Conservation (phyloP, 805 yeast genomes). For the Blastobotrys attinorum region DNA sequence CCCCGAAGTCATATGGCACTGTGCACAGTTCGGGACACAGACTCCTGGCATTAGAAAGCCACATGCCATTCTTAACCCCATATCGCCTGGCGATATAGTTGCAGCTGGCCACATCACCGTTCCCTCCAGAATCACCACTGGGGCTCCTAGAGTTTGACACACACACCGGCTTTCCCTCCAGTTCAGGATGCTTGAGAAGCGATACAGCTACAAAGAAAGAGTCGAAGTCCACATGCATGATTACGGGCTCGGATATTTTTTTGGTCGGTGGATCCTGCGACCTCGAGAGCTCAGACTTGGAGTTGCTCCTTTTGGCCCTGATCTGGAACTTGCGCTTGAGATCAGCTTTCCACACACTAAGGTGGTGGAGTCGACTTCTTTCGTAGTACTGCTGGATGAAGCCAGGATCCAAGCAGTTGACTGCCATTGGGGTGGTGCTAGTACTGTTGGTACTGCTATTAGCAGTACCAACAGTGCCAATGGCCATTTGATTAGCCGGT, state of each 20-base stretch:
- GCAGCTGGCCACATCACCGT: constrained; percentile 84
- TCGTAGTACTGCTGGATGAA: constrained; percentile 66
- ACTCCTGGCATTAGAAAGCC: constrained; percentile 61
- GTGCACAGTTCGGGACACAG: constrained; percentile 60
- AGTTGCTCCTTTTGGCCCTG: constrained; percentile 31
- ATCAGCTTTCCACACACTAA: constrained; percentile 80
- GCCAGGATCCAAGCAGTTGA: constrained; percentile 61
- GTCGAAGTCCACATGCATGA: constrained; percentile 86
- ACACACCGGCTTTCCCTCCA: constrained; percentile 57
- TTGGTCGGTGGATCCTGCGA: background rate
- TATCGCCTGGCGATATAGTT: constrained; percentile 75
- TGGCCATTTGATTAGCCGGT: constrained; percentile 4
- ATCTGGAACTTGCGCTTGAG: constrained; percentile 53
- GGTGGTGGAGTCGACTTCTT: constrained; percentile 79
- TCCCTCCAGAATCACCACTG: constrained; percentile 24
- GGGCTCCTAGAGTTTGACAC: constrained; percentile 38
- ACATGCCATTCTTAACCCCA: constrained; percentile 87
- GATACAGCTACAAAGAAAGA: constrained; percentile 91
- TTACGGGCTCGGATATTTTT: constrained; percentile 22
- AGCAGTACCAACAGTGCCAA: background rate
- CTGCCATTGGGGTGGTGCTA: background rate
- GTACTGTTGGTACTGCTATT: background rate
- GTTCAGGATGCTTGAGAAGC: constrained; percentile 45
- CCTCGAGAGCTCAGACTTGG: constrained; percentile 10
- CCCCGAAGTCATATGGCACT: constrained; percentile 65